Evolutionary conservation across 768 basidiomycete species (phyloP), one percentile per base, ranked within the genome.

Genomic region (Xerocomus brunneocitrinus): DNA sequence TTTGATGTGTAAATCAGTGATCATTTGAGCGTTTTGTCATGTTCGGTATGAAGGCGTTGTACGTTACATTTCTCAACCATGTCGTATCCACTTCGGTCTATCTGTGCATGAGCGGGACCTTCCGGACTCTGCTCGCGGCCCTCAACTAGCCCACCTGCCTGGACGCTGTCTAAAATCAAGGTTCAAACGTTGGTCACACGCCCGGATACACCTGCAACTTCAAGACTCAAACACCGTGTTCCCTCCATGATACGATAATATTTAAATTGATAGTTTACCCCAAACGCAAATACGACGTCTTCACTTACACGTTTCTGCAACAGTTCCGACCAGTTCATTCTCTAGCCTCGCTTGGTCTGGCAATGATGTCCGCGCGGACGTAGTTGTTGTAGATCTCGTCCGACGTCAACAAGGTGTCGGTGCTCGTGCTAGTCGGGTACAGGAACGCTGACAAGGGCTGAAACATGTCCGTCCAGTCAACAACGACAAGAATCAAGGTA

Each of bases 371-470:
- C 50, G 74, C 74, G 38, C 80, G 76, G 44, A 85, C 82, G 56
- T 80, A 87, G 60, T 87, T 85, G 70, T 87, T 80, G 70, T 89
- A 89, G 38, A 89, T 62, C 70, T 89, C 85, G 50, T 82, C 83
- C 22, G 81, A 80, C 22, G 84, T 82, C 52, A 89, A 68, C 38
- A 89, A 71, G 3, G 83, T 85, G 64, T 89, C 85, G 51, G 83
- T 80, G 27, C 73, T 74, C 14, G 61, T 64, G 46, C 78, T 72
- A 44, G 79, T 80, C 0, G 81, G 79, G 62, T 85, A 77, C 53
- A 87, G 65, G 70, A 85, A 89, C 13, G 84, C 82, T 2, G 83
- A 77, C 48, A 88, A 73, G 7, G 84, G 84, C 79, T 62, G 12
- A 8, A 32, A 22, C 46, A 14, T 8, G 8, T n/a, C 8, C 25